Base-by-base conservation (phyloP, 1,284 basidiomycete species). In the Phylloboletellus chloephorus region DNA sequence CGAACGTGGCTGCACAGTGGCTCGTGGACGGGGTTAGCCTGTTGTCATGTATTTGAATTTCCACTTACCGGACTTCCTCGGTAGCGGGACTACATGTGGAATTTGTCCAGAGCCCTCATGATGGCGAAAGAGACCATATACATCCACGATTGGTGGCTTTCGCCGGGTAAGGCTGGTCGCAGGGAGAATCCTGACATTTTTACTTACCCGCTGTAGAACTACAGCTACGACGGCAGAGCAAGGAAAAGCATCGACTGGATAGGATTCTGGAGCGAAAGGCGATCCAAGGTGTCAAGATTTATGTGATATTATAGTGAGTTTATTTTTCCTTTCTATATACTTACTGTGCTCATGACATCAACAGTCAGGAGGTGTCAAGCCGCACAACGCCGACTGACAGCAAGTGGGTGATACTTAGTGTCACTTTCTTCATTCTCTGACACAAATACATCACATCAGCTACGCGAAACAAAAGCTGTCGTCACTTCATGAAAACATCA, bases 1-100 rank as follows among this genome's bases (percentile, higher is more conserved):
- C 90, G 54, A 94, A 98, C 56, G 94, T 94, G 2, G 86, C 90
- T 25, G 89, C 93, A 0, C 95, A 98, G 57, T 98, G 96, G 96
- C 79, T 98, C 3, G 93, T 98, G n/a, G 96, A 99, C 65, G 96
- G 95, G 6, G 88, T 91, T 50, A 56, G 82, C 68, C 11, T 29
- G 8, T 43, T 17, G 16, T 23, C 21, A 29, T 26, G 2, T 42
- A 21, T 26, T 15, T 19, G 23, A 11, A 25, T 43, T 9, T 12
- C 1, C 4, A 25, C 13, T 37, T 15, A 56, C 16, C 22, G 5
- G 2, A 4, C 7, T 6, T 17, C 29, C 6, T 31, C 13, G 26
- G 10, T 20, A 91, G 85, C 81, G 93, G 12, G 93, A 97, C 60
- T 97, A 97, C 60, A 94, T 91, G 66, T 97, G 93, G 94, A 95